These are phyloP conservation scores for Suillus paluster DNA, from an alignment of 768 basidiomycete genomes.

Conservation along the genomic window DNA sequence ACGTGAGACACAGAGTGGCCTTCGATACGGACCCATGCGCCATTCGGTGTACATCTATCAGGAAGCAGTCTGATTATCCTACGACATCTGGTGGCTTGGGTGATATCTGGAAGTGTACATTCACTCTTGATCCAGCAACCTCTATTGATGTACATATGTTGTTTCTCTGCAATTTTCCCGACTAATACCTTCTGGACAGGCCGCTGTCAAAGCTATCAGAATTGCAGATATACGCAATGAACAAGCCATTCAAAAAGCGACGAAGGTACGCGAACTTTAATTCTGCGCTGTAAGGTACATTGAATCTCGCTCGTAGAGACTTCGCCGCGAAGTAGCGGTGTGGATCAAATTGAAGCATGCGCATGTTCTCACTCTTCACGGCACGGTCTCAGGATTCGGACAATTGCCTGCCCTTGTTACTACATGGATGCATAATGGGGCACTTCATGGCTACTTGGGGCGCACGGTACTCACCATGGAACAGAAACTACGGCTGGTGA, in stretches of 20 bases:
- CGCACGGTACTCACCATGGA: neutral
- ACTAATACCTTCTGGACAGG: neutral
- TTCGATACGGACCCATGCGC: neutral
- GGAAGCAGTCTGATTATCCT: neutral
- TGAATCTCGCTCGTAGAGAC: neutral
- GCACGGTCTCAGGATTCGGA: neutral
- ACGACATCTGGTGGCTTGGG: neutral
- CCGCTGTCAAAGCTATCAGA: slow-evolving; percentile 1
- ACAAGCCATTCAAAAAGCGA: neutral
- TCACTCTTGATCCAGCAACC: neutral
- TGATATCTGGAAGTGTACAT: neutral
- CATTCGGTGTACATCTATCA: neutral
- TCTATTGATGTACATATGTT: neutral
- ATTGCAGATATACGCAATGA: neutral
- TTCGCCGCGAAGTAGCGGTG: neutral
- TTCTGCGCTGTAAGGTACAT: neutral
- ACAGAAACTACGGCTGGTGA: slow-evolving; percentile 1
- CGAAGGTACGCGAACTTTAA: neutral
- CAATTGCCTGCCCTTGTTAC: slow-evolving; percentile 1
- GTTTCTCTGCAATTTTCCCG: neutral
- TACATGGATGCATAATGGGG: slow-evolving; percentile 1
- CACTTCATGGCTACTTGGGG: neutral
- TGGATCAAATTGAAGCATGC: neutral
- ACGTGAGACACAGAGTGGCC: neutral
- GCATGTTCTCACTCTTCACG: neutral